phyloP scores from a whole-genome alignment of 371 early-diverging fungal species.

The Umbelopsis sp. region DNA sequence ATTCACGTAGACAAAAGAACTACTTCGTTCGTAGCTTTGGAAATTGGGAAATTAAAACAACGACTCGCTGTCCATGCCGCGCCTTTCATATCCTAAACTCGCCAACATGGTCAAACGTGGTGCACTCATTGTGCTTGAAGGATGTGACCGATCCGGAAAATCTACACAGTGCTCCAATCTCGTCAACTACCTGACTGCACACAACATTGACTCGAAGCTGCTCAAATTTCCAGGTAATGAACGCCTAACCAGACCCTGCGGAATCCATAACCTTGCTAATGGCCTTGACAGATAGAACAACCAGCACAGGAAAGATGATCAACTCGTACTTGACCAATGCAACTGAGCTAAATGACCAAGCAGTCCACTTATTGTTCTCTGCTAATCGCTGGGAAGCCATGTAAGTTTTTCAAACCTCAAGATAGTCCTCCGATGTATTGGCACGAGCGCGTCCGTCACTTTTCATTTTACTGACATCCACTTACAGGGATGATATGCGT shows the following conservation, averaged over 20 bases:
- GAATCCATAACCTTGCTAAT: slow-evolving; percentile 17
- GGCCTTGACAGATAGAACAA: slow-evolving; percentile 77
- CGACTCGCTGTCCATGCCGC: neutral
- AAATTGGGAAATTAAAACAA: too few species aligned
- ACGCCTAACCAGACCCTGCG: neutral
- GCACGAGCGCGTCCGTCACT: neutral
- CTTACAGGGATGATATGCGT: slow-evolving; percentile 59
- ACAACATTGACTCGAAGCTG: slow-evolving; percentile 52
- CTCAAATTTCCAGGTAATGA: slow-evolving; percentile 77
- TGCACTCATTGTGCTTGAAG: slow-evolving; percentile 95
- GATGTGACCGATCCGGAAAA: slow-evolving; percentile 97
- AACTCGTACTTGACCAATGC: slow-evolving; percentile 81
- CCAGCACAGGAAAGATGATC: slow-evolving; percentile 91
- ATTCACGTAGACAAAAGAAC: too few species aligned
- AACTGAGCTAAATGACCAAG: slow-evolving; percentile 77
- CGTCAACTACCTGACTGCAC: slow-evolving; percentile 54
- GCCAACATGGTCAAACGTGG: slow-evolving; percentile 63
- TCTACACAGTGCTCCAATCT: slow-evolving; percentile 85
- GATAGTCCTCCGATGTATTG: neutral
- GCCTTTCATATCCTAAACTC: neutral
- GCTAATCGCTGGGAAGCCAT: slow-evolving; percentile 85
- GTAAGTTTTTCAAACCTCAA: slow-evolving; percentile 33
- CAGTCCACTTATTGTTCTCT: slow-evolving; percentile 95
- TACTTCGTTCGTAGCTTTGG: too few species aligned
- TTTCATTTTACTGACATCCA: neutral